Evolutionary conservation across 1,139 yeast species (phyloP).

Genomic region (Suhomyces yuchorum): DNA sequence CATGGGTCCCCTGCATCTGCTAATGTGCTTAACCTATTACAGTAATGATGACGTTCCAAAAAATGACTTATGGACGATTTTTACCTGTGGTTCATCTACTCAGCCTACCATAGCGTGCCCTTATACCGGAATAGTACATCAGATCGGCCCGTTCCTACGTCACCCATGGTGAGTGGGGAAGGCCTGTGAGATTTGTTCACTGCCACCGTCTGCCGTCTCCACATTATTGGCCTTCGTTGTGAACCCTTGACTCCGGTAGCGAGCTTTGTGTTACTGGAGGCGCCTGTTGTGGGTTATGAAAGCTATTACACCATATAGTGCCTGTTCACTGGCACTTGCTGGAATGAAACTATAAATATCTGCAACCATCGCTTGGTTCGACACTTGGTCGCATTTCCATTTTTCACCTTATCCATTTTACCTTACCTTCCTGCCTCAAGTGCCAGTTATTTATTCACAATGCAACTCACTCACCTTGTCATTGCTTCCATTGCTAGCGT

Average conservation of each 20-base stretch:
- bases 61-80: background rate
- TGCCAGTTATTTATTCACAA: background rate
- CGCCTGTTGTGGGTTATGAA: constrained; percentile 4
- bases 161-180: constrained; percentile 4
- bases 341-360: constrained; percentile 1
- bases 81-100: background rate
- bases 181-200: constrained; percentile 5
- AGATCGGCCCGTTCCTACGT: background rate
- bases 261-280: constrained; percentile 1
- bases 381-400: background rate
- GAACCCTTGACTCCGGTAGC: constrained; percentile 1
- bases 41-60: background rate
- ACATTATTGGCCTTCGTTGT: constrained; percentile 5
- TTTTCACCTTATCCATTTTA: background rate
- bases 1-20: background rate
- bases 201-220: constrained; percentile 2
- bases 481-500: constrained; percentile 5
- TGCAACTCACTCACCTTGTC: constrained; percentile 8
- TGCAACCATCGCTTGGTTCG: background rate
- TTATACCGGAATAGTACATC: background rate
- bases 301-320: background rate
- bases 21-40: background rate
- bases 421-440: too few species aligned
- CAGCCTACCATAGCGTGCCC: background rate
- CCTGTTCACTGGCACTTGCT: background rate